These are phyloP conservation scores for Pyrus communis DNA, from an alignment of 306 rosid species.

Conservation along the genomic window DNA sequence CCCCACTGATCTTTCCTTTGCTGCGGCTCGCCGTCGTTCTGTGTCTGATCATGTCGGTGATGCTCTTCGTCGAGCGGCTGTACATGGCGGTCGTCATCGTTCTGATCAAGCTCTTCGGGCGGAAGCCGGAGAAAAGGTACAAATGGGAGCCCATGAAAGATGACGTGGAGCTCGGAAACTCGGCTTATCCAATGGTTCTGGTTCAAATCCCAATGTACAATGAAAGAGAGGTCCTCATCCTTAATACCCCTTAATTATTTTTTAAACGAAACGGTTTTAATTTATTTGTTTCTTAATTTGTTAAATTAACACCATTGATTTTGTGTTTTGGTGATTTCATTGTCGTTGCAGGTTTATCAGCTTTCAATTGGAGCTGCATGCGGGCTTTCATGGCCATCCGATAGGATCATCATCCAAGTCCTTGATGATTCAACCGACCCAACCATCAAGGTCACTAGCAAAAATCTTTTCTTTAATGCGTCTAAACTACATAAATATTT, in stretches of 20 bases:
- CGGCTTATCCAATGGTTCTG: slow-evolving; percentile 60
- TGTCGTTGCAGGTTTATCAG: slow-evolving; percentile 62
- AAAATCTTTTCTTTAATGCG: not conserved
- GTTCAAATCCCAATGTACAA: slow-evolving; percentile 92
- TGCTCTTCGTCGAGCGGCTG: slow-evolving; percentile 63
- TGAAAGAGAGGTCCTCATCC: slow-evolving; percentile 67
- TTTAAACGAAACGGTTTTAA: not conserved
- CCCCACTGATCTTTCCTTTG: slow-evolving; percentile 62
- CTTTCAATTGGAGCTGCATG: slow-evolving; percentile 82
- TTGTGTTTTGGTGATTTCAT: not conserved
- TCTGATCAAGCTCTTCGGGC: slow-evolving; percentile 45
- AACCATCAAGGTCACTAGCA: slow-evolving; percentile 46
- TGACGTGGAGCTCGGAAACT: slow-evolving; percentile 69
- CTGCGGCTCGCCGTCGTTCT: slow-evolving; percentile 39
- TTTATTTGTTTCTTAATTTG: not conserved
- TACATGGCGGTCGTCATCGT: slow-evolving; percentile 63
- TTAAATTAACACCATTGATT: not conserved
- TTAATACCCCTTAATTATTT: not conserved
- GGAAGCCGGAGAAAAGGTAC: slow-evolving; percentile 66
- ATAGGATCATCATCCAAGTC: slow-evolving; percentile 72
- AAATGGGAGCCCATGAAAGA: slow-evolving; percentile 76
- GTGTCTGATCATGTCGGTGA: slow-evolving; percentile 60
- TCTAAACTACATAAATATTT: no score
- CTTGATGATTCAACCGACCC: slow-evolving; percentile 87
- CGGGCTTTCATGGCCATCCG: slow-evolving; percentile 88